Conservation (phyloP, 306 rosid genomes). For the Glycine soja region DNA sequence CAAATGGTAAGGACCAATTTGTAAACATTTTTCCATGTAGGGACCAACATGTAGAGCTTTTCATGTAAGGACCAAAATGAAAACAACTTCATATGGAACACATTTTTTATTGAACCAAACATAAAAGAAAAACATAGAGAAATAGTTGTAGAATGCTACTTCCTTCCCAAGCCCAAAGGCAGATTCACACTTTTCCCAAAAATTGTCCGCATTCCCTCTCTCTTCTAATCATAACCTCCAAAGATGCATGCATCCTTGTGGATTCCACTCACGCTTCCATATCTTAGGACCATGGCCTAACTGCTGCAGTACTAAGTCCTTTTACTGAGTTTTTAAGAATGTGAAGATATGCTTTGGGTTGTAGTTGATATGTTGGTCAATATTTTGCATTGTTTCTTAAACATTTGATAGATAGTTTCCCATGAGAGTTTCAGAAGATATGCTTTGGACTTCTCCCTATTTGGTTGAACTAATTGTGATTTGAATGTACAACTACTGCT, state of each 20-base stretch:
- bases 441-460: constrained; percentile 27
- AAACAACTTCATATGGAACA: too few relatives aligned
- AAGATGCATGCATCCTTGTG: neutral
- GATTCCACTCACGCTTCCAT: neutral
- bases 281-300: constrained; percentile 1
- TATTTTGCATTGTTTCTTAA: constrained; percentile 5
- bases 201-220: neutral
- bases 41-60: too few relatives aligned
- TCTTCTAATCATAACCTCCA: constrained; percentile 4
- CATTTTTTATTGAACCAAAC: too few relatives aligned
- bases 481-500: neutral
- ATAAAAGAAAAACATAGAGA: too few relatives aligned
- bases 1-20: too few relatives aligned
- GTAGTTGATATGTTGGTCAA: constrained; percentile 32
- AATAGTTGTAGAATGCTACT: too few relatives aligned
- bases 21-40: too few relatives aligned
- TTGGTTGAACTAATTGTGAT: constrained; percentile 30
- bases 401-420: constrained; percentile 38
- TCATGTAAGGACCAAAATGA: too few relatives aligned
- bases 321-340: constrained; percentile 1
- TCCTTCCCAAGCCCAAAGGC: neutral
- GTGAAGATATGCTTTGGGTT: constrained; percentile 7
- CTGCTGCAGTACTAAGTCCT: neutral
- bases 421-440: constrained; percentile 6
- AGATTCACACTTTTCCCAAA: neutral